Evolutionary conservation across 768 basidiomycete species (phyloP).

Genomic region (Leccinum fibrillosum): DNA sequence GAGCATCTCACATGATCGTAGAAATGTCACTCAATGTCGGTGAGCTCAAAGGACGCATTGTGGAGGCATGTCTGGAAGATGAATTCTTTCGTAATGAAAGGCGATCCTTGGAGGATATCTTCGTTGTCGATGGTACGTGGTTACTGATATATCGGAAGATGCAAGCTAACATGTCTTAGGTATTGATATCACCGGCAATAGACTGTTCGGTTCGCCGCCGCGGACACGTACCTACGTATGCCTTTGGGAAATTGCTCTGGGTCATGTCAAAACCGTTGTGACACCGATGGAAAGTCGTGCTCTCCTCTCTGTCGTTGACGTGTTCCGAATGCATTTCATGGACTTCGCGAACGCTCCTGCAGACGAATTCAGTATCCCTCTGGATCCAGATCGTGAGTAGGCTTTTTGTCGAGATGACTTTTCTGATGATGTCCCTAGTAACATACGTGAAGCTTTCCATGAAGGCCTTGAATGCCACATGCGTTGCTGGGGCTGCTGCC

Average conservation of each 20-base stretch:
- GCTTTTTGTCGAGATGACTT: not conserved
- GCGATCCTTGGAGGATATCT: conserved; percentile 25
- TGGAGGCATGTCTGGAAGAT: conserved; percentile 45
- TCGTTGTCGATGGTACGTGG: conserved; percentile 51
- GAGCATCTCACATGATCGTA: conserved; percentile 28
- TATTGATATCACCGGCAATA: conserved; percentile 75
- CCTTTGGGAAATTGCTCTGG: conserved; percentile 86
- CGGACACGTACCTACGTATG: conserved; percentile 84
- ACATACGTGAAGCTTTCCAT: conserved; percentile 78
- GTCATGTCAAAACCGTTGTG: conserved; percentile 53
- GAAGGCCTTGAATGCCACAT: conserved; percentile 50
- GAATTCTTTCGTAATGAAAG: conserved; percentile 27
- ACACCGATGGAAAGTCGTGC: conserved; percentile 52
- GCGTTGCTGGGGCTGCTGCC: conserved; percentile 52
- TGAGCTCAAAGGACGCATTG: conserved; percentile 52
- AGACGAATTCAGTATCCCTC: conserved; percentile 51
- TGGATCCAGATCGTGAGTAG: conserved; percentile 75
- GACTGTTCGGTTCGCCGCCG: conserved; percentile 88
- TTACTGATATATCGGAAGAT: not conserved
- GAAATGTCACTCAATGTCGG: conserved; percentile 78
- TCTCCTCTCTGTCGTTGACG: conserved; percentile 49
- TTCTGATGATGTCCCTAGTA: conserved; percentile 43
- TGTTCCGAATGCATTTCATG: conserved; percentile 66
- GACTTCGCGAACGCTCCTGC: conserved; percentile 85
- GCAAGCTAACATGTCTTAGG: conserved; percentile 38